Base-by-base conservation (phyloP, 2,329 filamentous ascomycete genomes). In the Microdochium bolleyi region DNA sequence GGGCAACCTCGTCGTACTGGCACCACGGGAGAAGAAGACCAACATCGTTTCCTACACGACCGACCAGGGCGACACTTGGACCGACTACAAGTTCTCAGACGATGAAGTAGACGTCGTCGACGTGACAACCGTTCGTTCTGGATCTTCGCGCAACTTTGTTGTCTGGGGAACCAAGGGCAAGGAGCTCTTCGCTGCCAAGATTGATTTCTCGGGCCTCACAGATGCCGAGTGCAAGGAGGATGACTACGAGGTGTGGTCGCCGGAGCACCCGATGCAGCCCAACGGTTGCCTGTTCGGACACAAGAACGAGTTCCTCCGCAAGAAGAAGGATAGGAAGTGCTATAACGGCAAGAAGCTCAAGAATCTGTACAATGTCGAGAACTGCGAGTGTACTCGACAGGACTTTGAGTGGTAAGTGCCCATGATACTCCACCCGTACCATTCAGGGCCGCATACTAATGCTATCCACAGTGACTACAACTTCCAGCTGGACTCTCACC, bases 201-300 rank as follows among this genome's bases (percentile, higher is more conserved):
- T 99, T 8, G 94, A 99, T 70, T 99, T 99, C 66, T 84, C 85
- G 3, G 88, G 88, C 3, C 75, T 97, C 49, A 82, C 87, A 48
- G 82, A 90, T 61, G 78, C 82, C 54, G 70, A 84, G 51, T 99
- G 94, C 73, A 73, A 84, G 50, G 73, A 87, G 55, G 84, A 92
- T 16, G 77, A 97, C 70, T 99, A 96, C 70, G 81, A 88, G 55
- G 72, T 95, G 4, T 99, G 92, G 92, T 83, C 82, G 49, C 92
- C 94, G 2, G 84, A 83, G 61, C 94, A 97, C 67, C 94, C 94
- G 2, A 73, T 85, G 55, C 80, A 88, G 58, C 73, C 87, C 9
- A 77, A 90, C 57, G 83, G 91, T 60, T 99, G 94, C 68, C 77
- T 99, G 2, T 99, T 99, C 63, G 94, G 94, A 1, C 95, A 97